Conservation (phyloP, 345 rosid genomes). For the Gynandropsis gynandra region DNA sequence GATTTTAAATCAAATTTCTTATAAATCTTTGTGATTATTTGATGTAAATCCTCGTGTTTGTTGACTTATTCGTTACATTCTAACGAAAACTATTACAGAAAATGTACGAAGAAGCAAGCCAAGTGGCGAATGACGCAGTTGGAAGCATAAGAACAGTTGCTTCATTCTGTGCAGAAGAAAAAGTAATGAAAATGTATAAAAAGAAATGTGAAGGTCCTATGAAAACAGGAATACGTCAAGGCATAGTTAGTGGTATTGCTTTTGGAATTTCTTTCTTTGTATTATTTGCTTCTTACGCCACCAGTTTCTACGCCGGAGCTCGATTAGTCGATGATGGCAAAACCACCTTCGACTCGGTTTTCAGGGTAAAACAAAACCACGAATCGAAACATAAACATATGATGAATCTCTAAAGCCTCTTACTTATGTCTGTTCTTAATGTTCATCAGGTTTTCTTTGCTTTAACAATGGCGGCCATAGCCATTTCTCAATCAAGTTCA, state of each 20-base stretch:
- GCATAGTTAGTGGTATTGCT: conserved; percentile 60
- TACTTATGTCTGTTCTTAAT: too few relatives aligned
- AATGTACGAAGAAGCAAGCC: conserved; percentile 90
- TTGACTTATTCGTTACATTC: too few relatives aligned
- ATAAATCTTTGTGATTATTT: too few relatives aligned
- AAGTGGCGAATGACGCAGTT: conserved; percentile 87
- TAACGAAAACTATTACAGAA: conserved; percentile 40
- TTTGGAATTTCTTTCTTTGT: conserved; percentile 62
- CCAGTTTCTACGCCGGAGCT: conserved; percentile 76
- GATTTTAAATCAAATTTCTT: too few relatives aligned
- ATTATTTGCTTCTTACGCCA: conserved; percentile 46
- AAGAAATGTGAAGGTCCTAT: conserved; percentile 76
- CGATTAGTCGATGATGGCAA: conserved; percentile 45
- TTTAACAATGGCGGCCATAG: conserved; percentile 52
- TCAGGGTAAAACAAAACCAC: conserved; percentile 32
- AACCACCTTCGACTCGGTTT: conserved; percentile 54
- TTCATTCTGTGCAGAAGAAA: conserved; percentile 84
- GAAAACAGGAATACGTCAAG: conserved; percentile 61
- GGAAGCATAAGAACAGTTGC: conserved; percentile 88
- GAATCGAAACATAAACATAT: too few relatives aligned
- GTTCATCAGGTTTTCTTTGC: conserved; percentile 59
- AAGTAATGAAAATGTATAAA: conserved; percentile 62
- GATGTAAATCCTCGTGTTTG: too few relatives aligned
- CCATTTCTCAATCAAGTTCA: conserved; percentile 67
- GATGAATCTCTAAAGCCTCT: too few relatives aligned